Conservation (phyloP, 1,284 basidiomycete genomes). For the Porogramme epimiltina region DNA sequence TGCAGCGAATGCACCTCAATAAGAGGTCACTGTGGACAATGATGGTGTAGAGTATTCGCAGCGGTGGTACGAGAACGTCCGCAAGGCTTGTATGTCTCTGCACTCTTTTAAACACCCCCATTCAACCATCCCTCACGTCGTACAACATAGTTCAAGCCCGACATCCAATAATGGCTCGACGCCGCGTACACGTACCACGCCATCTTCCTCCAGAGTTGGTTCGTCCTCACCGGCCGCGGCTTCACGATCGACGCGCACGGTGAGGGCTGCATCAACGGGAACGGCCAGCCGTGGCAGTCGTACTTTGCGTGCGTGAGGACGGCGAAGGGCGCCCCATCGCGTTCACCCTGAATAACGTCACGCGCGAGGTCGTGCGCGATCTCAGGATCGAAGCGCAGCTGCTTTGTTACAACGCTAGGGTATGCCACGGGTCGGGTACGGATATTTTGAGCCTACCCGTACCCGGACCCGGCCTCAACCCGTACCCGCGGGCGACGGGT, state of each 20-base stretch:
- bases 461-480: no score
- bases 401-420: constrained; percentile 73
- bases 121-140: not conserved
- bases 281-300: constrained; percentile 59
- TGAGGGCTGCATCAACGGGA: constrained; percentile 63
- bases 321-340: constrained; percentile 66
- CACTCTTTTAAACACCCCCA: not conserved
- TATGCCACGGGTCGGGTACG: no score
- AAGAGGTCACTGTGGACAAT: constrained; percentile 55
- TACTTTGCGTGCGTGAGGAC: constrained; percentile 47
- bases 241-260: constrained; percentile 62
- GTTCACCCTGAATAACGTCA: constrained; percentile 54
- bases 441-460: no score
- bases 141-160: constrained; percentile 49
- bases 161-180: constrained; percentile 63
- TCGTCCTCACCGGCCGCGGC: constrained; percentile 60
- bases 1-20: constrained; percentile 50
- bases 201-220: constrained; percentile 67
- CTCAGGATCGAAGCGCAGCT: constrained; percentile 62
- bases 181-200: constrained; percentile 58
- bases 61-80: constrained; percentile 70
- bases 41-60: constrained; percentile 44
- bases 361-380: constrained; percentile 48
- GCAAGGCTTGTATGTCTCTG: constrained; percentile 41
- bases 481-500: no score